Evolutionary conservation across 2,329 filamentous ascomycete genomes (phyloP), one percentile per base, ranked within the genome.

Genomic region (Dactylonectria estremocensis): DNA sequence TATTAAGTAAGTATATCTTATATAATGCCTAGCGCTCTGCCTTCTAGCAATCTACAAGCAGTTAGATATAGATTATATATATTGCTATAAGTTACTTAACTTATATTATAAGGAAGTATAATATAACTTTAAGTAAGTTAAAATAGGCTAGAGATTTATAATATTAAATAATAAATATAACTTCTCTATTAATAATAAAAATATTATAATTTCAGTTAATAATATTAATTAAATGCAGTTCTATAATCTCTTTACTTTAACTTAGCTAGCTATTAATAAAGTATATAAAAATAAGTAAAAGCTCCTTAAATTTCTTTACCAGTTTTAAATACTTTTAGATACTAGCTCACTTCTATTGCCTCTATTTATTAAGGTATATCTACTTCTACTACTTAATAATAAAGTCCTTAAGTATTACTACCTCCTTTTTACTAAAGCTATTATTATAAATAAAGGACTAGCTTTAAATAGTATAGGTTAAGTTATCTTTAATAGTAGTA

Each of bases 341-440:
- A 33, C 58, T 48, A 20, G 48, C 28, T 48, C 7, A 61, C 14
- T 53, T 61, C 20, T 18, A 61, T 28, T 53, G 10, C 8, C 58
- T 48, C 35, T n/a, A 22, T 43, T 18, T 11, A 6, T 61, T 33
- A 5, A 61, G 35, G 22, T 52, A 43, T 18, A 52, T 40, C 16
- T 14, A 3, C 33, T 52, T 61, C 31, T 18, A 33, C 3, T 20
- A 52, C 46, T 48, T 22, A 4, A 53, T 28, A 14, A 61, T 18
- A 28, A 61, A 22, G 58, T 61, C 46, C 31, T 61, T 13, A n/a
- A 61, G 58, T 18, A 61, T 61, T 22, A 53, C 22, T 10, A 61
- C 31, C 58, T 61, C 58, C 20, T 52, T 61, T 28, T 33, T 46
- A 14, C 8, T 14, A 18, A 61, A 48, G 20, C 48, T 28, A 18